phyloP scores from a whole-genome alignment of 177 flowering plant genomes.

The Vitis hybrid region DNA sequence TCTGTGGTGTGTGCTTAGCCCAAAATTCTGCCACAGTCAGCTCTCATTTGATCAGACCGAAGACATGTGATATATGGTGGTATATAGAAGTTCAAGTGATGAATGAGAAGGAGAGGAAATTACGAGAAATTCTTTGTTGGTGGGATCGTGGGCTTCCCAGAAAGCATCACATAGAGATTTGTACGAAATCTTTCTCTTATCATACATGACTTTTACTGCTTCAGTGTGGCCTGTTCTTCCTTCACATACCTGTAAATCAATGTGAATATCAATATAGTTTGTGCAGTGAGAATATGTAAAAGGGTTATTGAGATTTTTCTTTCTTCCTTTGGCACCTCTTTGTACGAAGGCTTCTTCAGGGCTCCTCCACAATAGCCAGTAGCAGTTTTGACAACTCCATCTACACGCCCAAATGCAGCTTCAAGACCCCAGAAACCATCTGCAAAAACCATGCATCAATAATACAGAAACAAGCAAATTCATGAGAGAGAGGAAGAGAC shows the following conservation, averaged over 20 bases:
- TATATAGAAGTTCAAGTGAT: background rate
- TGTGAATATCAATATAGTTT: background rate
- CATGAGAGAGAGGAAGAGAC: background rate
- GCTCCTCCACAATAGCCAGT: slow-evolving; percentile 32
- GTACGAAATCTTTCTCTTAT: slow-evolving; percentile 20
- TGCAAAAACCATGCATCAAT: background rate
- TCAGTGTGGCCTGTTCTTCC: slow-evolving; percentile 31
- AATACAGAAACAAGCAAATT: background rate
- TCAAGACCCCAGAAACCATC: slow-evolving; percentile 27
- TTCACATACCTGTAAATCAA: slow-evolving; percentile 21
- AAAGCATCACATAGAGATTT: slow-evolving; percentile 25
- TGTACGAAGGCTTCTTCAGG: slow-evolving; percentile 20
- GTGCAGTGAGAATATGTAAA: background rate
- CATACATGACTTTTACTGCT: slow-evolving; percentile 24
- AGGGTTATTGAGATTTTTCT: background rate
- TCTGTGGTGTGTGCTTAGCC: slow-evolving; percentile 21
- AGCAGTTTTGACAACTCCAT: slow-evolving; percentile 26
- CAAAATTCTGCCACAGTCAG: slow-evolving; percentile 22
- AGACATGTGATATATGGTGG: background rate
- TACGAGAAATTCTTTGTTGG: slow-evolving; percentile 26
- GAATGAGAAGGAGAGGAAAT: background rate
- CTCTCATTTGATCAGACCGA: background rate
- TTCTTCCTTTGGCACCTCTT: slow-evolving; percentile 19
- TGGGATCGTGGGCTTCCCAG: slow-evolving; percentile 35
- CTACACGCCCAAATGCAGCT: slow-evolving; percentile 26